These are phyloP conservation scores for Nakazawaea ernobii DNA, from an alignment of 805 yeast genomes.

Conservation along the genomic window DNA sequence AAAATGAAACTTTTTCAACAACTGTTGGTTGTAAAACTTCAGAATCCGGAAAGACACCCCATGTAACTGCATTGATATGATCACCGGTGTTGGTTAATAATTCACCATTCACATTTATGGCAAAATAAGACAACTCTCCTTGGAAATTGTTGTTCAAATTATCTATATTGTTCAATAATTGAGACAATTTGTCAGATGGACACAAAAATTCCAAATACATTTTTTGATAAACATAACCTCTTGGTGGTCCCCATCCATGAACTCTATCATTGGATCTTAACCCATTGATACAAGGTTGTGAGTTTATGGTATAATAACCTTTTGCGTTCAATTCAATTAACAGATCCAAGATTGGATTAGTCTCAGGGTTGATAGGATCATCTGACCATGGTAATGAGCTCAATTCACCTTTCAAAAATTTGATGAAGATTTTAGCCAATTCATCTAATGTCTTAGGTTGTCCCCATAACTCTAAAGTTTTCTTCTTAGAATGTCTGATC, in stretches of 20 bases:
- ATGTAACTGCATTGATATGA: constrained; percentile 90
- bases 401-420: constrained; percentile 68
- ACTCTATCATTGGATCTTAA: constrained; percentile 60
- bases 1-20: constrained; percentile 84
- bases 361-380: constrained; percentile 77
- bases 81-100: constrained; percentile 65
- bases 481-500: constrained; percentile 76
- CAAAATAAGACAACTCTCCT: constrained; percentile 66
- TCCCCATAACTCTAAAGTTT: constrained; percentile 87
- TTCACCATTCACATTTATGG: constrained; percentile 54
- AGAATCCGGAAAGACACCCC: constrained; percentile 97
- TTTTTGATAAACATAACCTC: constrained; percentile 92
- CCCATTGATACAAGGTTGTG: constrained; percentile 92
- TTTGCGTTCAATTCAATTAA: constrained; percentile 59
- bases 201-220: constrained; percentile 85
- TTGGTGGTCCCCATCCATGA: constrained; percentile 93
- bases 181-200: constrained; percentile 41
- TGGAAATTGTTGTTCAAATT: constrained; percentile 30
- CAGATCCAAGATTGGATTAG: constrained; percentile 51
- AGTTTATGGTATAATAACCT: constrained; percentile 79
- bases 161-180: constrained; percentile 39
- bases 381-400: constrained; percentile 92
- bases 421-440: constrained; percentile 54
- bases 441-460: constrained; percentile 58
- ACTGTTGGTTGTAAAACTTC: constrained; percentile 95